Evolutionary conservation across 352 stramenopile species (phyloP), one percentile per base, ranked within the genome.

Genomic region (Aphanomyces cochlioides): DNA sequence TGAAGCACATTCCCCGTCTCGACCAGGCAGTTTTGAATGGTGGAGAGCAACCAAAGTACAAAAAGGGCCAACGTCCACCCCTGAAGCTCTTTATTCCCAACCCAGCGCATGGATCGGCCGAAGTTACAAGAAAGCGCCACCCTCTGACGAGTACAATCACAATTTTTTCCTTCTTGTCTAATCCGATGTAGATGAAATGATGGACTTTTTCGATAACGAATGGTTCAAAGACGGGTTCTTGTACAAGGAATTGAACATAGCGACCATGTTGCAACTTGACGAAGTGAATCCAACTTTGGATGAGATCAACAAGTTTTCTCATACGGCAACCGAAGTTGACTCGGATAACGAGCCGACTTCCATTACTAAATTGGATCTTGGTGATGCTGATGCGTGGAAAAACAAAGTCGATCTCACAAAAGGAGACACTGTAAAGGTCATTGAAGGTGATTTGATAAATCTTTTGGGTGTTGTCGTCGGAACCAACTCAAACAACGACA

Each of bases 351-450:
- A 90, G 37, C 74, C 92, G 47, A 77, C 92, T 64, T 77, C 90
- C 47, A 75, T 81, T 4, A 83, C 82, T 3, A 83, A 93, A 13
- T 41, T 70, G 5, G 67, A 73, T 40, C 39, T 68, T 4, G 67
- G 67, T 3, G 88, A 96, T 57, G 76, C 84, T 10, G 84, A 92
- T 36, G 88, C 92, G 73, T 95, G 88, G 87, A 93, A 95, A 65
- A 95, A 95, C 72, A 91, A 90, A 73, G 87, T 96, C 1, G 87
- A 90, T 36, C 59, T 96, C n/a, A 94, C 87, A 3, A 96, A 96
- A 76, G 88, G 88, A 58, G 88, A 96, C 67, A 96, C 88, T 5
- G 88, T 96, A 57, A 82, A 85, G 58, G 88, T 96, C 47, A 90
- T 96, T 69, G 87, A 96, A 75, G 88, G 88, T 34, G 88, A 96